Base-by-base conservation (phyloP, 2,329 filamentous ascomycete genomes). In the Fonsecaea pugnacius region DNA sequence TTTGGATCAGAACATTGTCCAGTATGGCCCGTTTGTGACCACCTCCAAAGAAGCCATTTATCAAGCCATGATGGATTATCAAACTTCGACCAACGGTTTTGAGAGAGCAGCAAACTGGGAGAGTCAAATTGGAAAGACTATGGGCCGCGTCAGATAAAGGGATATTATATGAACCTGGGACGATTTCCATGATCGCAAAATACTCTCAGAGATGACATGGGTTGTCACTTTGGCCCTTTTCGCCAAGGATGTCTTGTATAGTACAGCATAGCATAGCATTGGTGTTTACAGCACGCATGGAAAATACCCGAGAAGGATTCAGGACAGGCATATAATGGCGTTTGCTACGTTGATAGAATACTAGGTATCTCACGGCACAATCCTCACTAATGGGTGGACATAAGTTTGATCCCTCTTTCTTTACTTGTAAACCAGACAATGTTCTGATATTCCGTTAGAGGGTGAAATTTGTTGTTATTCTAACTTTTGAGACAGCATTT, bases 21-120 rank as follows among this genome's bases (percentile, higher is more conserved):
- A 95, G 79, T 93, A 94, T 72, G 91, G 91, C 0, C 91, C 91
- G 0, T 95, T 95, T 74, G 91, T 95, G n/a, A 78, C 92, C 64
- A 91, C 80, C 65, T 86, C 84, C 48, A 82, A 89, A 73, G 87
- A 90, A 59, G 87, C 90, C 69, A 89, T 94, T 3, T 87, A 90
- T 72, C 84, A 94, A 80, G 90, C 91, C 1, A 83, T 95, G 76
- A 79, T 86, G 71, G 91, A 95, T 75, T 95, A 87, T 73, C 89
- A 91, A 78, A 87, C 82, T 14, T 82, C 86, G 67, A 82, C 84
- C 40, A 93, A 94, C 75, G 91, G 91, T 4, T 95, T 95, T 71
- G 91, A 95, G 80, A 83, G 90, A 67, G 90, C 90, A 1, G 83
- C 86, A 68, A 85, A 87, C 33, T 96, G 92, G 92, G 79, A 88